Conservation (phyloP, 805 yeast genomes). For the Wickerhamomyces bovis region DNA sequence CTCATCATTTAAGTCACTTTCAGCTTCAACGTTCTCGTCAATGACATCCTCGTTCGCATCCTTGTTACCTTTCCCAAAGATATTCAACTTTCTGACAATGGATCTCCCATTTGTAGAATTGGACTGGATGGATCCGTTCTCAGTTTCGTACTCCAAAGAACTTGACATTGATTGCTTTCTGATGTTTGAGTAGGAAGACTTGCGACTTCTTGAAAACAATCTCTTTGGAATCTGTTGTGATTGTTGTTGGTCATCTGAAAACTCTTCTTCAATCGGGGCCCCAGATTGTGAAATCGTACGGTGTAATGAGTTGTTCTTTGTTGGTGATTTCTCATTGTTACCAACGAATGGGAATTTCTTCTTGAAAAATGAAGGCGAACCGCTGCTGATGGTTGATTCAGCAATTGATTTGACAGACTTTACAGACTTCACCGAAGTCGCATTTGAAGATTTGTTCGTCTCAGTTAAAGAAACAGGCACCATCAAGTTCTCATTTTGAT, state of each 20-base stretch:
- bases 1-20: background rate
- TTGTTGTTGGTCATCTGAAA: constrained; percentile 4
- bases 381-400: constrained; percentile 14
- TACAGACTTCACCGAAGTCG: constrained; percentile 11
- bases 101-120: constrained; percentile 12
- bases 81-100: constrained; percentile 21
- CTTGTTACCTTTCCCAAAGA: constrained; percentile 16
- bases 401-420: constrained; percentile 9
- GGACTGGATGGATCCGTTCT: constrained; percentile 12
- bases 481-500: constrained; percentile 4
- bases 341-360: constrained; percentile 33
- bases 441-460: constrained; percentile 18
- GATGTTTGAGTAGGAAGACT: constrained; percentile 8
- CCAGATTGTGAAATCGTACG: constrained; percentile 13
- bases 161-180: constrained; percentile 20
- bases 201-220: constrained; percentile 18
- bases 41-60: constrained; percentile 8
- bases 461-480: constrained; percentile 12
- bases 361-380: constrained; percentile 33
- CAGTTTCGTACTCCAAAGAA: constrained; percentile 4
- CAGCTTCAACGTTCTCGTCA: constrained; percentile 19
- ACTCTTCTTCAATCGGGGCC: constrained; percentile 17
- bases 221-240: constrained; percentile 10
- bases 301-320: constrained; percentile 7
- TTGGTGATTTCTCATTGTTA: constrained; percentile 16